Evolutionary conservation across 1,284 basidiomycete species (phyloP).

Genomic region (Microstroma glucosiphilum): DNA sequence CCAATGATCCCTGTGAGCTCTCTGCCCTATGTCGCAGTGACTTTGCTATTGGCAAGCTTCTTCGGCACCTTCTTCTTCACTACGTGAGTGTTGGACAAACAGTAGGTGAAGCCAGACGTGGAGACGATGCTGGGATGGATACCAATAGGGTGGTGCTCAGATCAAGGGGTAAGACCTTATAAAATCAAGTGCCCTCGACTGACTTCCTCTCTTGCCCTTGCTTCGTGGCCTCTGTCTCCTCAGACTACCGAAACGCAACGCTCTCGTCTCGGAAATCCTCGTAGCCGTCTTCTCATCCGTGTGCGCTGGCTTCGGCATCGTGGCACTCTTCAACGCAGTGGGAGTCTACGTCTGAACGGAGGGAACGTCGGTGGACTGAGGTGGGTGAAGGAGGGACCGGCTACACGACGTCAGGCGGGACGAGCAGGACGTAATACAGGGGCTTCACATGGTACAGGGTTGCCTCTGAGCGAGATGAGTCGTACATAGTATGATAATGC

Average conservation of each 20-base stretch:
- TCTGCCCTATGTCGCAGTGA: conserved; percentile 33
- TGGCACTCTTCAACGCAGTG: conserved; percentile 44
- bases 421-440: no score
- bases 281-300: conserved; percentile 28
- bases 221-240: background rate
- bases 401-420: background rate
- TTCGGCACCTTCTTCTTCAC: conserved; percentile 40
- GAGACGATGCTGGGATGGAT: no score
- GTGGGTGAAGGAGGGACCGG: background rate
- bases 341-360: conserved; percentile 34
- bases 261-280: conserved; percentile 22
- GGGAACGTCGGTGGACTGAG: background rate
- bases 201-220: background rate
- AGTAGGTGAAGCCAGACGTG: no score
- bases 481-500: no score
- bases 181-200: background rate
- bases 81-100: conserved; percentile 20
- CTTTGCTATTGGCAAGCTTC: conserved; percentile 30
- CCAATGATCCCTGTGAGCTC: conserved; percentile 24
- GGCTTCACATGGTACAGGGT: no score
- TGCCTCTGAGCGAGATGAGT: no score
- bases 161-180: no score
- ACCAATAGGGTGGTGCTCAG: no score
- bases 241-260: conserved; percentile 28
- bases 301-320: conserved; percentile 37